Percentiles rank a stretch among this genome's conserved stretches.
Conservation (phyloP, 345 rosid species). For the Salix koriyanagi region DNA sequence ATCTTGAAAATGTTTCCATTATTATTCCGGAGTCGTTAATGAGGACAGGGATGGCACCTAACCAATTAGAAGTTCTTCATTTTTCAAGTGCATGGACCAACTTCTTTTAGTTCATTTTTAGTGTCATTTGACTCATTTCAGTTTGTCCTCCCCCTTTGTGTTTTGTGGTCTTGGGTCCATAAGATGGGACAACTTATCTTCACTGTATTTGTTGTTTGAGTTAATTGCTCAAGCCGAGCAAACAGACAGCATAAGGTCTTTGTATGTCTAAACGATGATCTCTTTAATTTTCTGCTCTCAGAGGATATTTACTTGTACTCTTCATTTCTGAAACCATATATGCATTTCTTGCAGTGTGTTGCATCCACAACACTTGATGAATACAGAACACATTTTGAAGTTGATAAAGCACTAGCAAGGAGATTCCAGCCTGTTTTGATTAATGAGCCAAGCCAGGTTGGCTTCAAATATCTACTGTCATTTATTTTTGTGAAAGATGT, state of each 20-base stretch:
- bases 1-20: background rate
- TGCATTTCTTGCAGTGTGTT: slow-evolving; percentile 66
- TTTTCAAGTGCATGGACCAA: background rate
- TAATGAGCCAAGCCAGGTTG: slow-evolving; percentile 89
- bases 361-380: slow-evolving; percentile 93
- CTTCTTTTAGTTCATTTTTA: background rate
- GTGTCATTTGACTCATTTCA: background rate
- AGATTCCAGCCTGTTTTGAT: slow-evolving; percentile 91
- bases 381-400: slow-evolving; percentile 77
- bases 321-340: background rate
- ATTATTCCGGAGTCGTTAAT: background rate
- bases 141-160: background rate
- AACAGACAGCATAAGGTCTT: background rate
- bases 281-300: background rate
- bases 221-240: slow-evolving; percentile 1
- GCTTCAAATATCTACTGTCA: slow-evolving; percentile 10
- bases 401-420: slow-evolving; percentile 91
- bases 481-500: background rate
- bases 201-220: background rate
- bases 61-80: background rate
- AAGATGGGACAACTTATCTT: background rate
- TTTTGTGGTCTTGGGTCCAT: background rate
- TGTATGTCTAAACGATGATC: background rate
- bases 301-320: background rate
- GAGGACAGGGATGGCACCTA: background rate